Conservation (phyloP, 2,329 filamentous ascomycete genomes). For the Onygena corvina region DNA sequence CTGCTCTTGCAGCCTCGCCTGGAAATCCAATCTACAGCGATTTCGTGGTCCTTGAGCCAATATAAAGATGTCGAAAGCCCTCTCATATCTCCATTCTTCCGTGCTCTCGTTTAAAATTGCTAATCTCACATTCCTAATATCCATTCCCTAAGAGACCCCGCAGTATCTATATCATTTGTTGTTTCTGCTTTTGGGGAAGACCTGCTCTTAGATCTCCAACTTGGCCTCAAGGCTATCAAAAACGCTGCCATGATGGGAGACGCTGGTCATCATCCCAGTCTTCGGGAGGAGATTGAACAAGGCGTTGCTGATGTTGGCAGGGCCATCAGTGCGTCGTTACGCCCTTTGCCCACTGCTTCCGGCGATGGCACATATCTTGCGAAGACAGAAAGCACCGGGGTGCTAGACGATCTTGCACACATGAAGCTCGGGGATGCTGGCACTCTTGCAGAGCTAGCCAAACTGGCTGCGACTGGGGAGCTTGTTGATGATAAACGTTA, state of each 20-base stretch:
- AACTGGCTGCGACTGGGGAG: conserved; percentile 37
- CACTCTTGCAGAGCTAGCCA: conserved; percentile 31
- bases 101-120: too few species aligned
- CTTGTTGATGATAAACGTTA: conserved; percentile 51
- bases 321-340: conserved; percentile 31
- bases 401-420: conserved; percentile 37
- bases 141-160: too few species aligned
- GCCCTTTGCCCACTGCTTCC: conserved; percentile 32
- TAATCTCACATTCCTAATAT: too few species aligned
- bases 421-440: conserved; percentile 37
- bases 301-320: conserved; percentile 30
- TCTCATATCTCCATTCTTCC: too few species aligned
- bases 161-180: too few species aligned
- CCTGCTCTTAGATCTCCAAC: too few species aligned
- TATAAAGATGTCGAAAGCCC: background rate
- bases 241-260: background rate
- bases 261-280: conserved; percentile 8
- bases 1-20: background rate
- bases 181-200: too few species aligned
- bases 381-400: conserved; percentile 19
- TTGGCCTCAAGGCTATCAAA: too few species aligned
- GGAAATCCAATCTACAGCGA: background rate
- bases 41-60: background rate
- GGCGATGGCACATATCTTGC: conserved; percentile 24
- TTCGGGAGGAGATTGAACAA: conserved; percentile 25